Evolutionary conservation across 257 asterid species (phyloP).

Genomic region (Solanum dulcamara): DNA sequence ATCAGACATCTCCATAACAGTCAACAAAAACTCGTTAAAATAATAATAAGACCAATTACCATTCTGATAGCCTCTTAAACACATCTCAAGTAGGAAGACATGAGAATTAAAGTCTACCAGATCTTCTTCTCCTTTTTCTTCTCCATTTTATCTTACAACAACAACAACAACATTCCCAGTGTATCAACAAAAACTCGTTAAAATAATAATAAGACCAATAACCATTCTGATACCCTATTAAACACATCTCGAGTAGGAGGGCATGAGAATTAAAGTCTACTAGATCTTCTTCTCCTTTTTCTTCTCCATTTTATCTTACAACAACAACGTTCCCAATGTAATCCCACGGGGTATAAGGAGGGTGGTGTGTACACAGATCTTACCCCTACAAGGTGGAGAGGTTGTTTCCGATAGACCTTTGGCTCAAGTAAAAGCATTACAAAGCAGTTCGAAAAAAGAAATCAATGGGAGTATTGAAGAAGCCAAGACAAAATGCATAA

Average conservation of each 20-base stretch:
- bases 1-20: slow-evolving; percentile 3
- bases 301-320: not conserved
- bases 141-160: not conserved
- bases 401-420: not conserved
- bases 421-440: not conserved
- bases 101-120: not conserved
- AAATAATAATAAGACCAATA: not conserved
- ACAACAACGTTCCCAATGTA: not conserved
- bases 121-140: not conserved
- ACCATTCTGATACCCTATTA: not conserved
- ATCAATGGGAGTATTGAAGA: not conserved
- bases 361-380: not conserved
- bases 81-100: not conserved
- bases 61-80: not conserved
- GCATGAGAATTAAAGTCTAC: not conserved
- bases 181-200: not conserved
- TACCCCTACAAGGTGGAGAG: not conserved
- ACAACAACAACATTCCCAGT: too few relatives aligned
- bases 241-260: not conserved
- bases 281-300: not conserved
- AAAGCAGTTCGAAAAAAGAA: not conserved
- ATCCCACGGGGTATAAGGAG: not conserved
- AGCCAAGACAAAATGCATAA: not conserved
- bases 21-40: not conserved
- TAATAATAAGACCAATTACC: not conserved